Conservation (phyloP, 441 rosid species). For the Manihot esculenta region DNA sequence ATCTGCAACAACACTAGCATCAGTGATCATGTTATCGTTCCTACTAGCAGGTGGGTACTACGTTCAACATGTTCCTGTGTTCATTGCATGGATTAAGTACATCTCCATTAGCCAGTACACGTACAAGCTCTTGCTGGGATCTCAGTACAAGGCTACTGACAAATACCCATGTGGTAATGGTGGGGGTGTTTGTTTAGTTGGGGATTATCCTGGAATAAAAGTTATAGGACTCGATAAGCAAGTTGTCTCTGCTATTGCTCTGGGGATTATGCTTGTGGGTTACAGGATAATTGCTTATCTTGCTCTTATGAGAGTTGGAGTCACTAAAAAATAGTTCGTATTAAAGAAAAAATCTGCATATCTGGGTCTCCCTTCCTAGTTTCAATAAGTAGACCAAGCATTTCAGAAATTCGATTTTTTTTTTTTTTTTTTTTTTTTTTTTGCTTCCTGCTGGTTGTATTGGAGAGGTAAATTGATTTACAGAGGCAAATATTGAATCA, state of each 20-base stretch:
- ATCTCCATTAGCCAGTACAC: constrained; percentile 36
- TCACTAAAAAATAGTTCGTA: constrained; percentile 4
- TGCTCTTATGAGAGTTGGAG: constrained; percentile 43
- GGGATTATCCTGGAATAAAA: constrained; percentile 43
- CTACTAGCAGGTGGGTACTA: constrained; percentile 47
- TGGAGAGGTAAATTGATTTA: too few relatives aligned
- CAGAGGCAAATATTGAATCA: too few relatives aligned
- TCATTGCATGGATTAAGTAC: constrained; percentile 49
- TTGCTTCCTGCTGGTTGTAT: too few relatives aligned
- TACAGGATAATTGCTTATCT: constrained; percentile 47
- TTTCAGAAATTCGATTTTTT: too few relatives aligned
- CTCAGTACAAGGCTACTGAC: constrained; percentile 42
- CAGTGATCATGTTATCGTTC: constrained; percentile 38
- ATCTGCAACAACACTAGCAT: constrained; percentile 41
- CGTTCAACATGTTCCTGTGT: constrained; percentile 47
- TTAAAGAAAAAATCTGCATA: background rate
- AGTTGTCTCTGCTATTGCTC: constrained; percentile 25
- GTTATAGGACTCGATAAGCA: constrained; percentile 41
- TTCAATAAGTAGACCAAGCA: background rate
- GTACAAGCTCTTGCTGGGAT: constrained; percentile 40
- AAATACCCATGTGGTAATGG: constrained; percentile 31
- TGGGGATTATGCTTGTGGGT: constrained; percentile 43
- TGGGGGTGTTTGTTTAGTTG: constrained; percentile 36
- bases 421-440: too few relatives aligned
- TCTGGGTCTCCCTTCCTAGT: background rate